Conservation (phyloP, 768 basidiomycete species). For the Pholiota microspora region DNA sequence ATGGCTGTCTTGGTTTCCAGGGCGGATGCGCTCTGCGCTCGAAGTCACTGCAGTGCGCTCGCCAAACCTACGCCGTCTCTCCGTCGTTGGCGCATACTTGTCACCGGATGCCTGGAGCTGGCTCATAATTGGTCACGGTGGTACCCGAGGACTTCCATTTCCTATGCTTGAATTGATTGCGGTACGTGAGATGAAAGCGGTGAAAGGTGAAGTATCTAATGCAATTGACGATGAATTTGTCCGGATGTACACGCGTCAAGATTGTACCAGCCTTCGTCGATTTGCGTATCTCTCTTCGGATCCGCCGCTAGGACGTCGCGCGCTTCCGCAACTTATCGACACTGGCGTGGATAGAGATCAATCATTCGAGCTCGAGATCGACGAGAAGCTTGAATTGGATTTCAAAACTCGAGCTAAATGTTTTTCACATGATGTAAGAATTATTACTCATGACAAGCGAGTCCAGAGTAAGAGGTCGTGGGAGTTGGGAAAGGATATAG, state of each 20-base stretch:
- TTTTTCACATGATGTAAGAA: neutral
- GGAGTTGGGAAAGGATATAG: neutral
- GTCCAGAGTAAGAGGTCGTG: neutral
- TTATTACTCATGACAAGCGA: neutral
- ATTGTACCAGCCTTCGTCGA: neutral
- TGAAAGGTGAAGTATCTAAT: neutral
- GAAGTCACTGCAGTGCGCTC: neutral
- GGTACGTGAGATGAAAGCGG: neutral
- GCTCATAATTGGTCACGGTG: neutral
- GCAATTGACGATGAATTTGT: neutral
- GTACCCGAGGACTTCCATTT: neutral
- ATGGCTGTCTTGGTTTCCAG: neutral
- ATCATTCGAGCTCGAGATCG: conserved; percentile 1
- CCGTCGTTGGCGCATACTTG: neutral
- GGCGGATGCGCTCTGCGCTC: neutral
- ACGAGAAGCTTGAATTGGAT: neutral
- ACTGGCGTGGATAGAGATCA: neutral
- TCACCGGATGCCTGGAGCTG: neutral
- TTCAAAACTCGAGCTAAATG: neutral
- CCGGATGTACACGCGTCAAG: neutral
- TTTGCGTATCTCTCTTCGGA: conserved; percentile 4
- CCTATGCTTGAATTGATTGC: neutral
- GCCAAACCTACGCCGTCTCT: neutral
- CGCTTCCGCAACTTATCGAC: neutral
- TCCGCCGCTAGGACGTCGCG: neutral